Percentiles rank a stretch among this genome's conserved stretches.
Evolutionary conservation across 78 protist genomes (phyloP).

Genomic region (Dictyostelium purpureum): DNA sequence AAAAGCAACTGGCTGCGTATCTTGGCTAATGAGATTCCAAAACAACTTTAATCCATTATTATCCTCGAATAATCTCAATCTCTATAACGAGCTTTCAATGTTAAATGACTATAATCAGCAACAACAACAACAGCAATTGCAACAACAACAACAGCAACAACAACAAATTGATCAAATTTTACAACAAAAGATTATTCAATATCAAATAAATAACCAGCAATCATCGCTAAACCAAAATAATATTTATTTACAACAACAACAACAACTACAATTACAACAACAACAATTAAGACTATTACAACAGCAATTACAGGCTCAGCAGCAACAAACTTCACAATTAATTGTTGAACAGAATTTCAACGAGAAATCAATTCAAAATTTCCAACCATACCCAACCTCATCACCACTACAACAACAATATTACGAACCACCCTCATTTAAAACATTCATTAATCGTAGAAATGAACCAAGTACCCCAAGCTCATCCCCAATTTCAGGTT

Average conservation of each 20-base stretch:
- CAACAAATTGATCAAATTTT: neutral
- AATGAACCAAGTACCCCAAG: slow-evolving; percentile 43
- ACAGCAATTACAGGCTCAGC: neutral
- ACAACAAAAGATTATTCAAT: neutral
- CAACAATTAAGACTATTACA: neutral
- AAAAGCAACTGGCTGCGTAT: slow-evolving; percentile 73
- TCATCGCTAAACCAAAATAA: neutral
- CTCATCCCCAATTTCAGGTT: slow-evolving; percentile 33
- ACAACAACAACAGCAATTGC: neutral
- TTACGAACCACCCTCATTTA: neutral
- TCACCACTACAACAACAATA: neutral
- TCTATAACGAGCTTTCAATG: slow-evolving; percentile 17
- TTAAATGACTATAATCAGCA: neutral
- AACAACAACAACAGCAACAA: neutral
- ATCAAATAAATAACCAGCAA: neutral
- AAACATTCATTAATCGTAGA: neutral
- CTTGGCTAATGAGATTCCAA: slow-evolving; percentile 67
- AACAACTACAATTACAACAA: neutral
- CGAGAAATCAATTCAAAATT: neutral
- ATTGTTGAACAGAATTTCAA: too few relatives aligned
- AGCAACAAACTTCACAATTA: neutral
- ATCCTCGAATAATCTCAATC: slow-evolving; percentile 15
- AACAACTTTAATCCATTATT: slow-evolving; percentile 20
- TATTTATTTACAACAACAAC: neutral
- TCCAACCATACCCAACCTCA: neutral